A percentile compares a stretch with the other conserved stretches of the same genome.
Evolutionary conservation across 2,329 filamentous ascomycete genomes (phyloP).

Genomic region (Emergomyces africanus): DNA sequence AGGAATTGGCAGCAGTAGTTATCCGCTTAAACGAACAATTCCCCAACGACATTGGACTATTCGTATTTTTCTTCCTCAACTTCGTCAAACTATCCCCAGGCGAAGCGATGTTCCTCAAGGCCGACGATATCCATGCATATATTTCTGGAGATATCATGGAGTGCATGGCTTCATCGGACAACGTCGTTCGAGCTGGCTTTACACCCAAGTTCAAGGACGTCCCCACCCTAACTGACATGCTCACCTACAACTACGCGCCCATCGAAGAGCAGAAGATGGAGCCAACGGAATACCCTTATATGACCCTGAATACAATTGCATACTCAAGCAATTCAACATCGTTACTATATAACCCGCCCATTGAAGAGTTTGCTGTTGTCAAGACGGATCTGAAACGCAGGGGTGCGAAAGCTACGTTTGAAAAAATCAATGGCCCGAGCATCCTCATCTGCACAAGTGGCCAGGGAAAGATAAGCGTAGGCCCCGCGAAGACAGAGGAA

Average conservation of each 20-base stretch:
- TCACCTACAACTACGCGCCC: conserved; percentile 91
- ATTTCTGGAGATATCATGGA: conserved; percentile 72
- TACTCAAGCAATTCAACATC: conserved; percentile 66
- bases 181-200: conserved; percentile 92
- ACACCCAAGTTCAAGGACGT: conserved; percentile 99
- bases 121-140: conserved; percentile 96
- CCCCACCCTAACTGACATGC: conserved; percentile 70
- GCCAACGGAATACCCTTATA: conserved; percentile 74
- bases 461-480: conserved; percentile 71
- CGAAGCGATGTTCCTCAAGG: conserved; percentile 90
- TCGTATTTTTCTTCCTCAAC: conserved; percentile 96
- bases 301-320: conserved; percentile 63
- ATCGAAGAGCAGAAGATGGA: conserved; percentile 91
- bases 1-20: conserved; percentile 65
- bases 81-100: conserved; percentile 77
- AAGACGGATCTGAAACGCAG: conserved; percentile 58
- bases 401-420: conserved; percentile 76
- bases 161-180: conserved; percentile 98
- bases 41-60: conserved; percentile 79
- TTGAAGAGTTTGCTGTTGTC: conserved; percentile 89
- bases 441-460: conserved; percentile 85
- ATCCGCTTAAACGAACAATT: conserved; percentile 69
- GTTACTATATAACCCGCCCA: conserved; percentile 82
- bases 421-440: conserved; percentile 74
- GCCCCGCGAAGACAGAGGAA: conserved; percentile 58